phyloP scores from a whole-genome alignment of 1,284 basidiomycete genomes.

The Ceratobasidium papillatum region DNA sequence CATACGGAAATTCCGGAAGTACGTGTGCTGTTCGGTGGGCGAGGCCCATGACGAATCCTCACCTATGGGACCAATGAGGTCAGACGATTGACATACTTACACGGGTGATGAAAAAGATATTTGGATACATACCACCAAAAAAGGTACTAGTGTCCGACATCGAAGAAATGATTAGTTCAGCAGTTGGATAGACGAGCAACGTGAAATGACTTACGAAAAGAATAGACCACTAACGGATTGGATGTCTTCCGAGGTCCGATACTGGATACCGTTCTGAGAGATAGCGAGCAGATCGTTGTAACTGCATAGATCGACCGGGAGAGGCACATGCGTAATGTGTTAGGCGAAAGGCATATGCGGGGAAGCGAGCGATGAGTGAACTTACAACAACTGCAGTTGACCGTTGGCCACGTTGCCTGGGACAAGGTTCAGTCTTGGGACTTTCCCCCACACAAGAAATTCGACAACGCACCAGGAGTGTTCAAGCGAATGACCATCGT shows the following conservation, averaged over 20 bases:
- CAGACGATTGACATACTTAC: slow-evolving; percentile 22
- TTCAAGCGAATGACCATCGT: slow-evolving; percentile 68
- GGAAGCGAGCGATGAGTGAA: slow-evolving; percentile 30
- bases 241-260: slow-evolving; percentile 56
- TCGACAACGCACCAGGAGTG: slow-evolving; percentile 52
- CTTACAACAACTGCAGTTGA: slow-evolving; percentile 64
- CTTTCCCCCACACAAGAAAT: slow-evolving; percentile 13
- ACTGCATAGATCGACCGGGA: slow-evolving; percentile 50
- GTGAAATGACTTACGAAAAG: slow-evolving; percentile 63
- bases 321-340: neutral
- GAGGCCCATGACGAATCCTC: slow-evolving; percentile 72
- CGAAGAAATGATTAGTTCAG: slow-evolving; percentile 11
- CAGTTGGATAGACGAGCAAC: neutral
- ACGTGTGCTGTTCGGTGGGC: slow-evolving; percentile 66
- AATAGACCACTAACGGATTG: slow-evolving; percentile 68
- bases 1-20: slow-evolving; percentile 72
- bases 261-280: slow-evolving; percentile 62
- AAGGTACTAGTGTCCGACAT: slow-evolving; percentile 61
- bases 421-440: neutral
- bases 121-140: slow-evolving; percentile 63
- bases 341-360: slow-evolving; percentile 26
- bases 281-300: slow-evolving; percentile 65
- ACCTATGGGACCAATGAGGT: slow-evolving; percentile 52
- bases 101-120: slow-evolving; percentile 2
- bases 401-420: slow-evolving; percentile 63